Evolutionary conservation across 805 yeast genomes (phyloP), one percentile per base, ranked within the genome.

Genomic region (Hagleromyces aurorensis): DNA sequence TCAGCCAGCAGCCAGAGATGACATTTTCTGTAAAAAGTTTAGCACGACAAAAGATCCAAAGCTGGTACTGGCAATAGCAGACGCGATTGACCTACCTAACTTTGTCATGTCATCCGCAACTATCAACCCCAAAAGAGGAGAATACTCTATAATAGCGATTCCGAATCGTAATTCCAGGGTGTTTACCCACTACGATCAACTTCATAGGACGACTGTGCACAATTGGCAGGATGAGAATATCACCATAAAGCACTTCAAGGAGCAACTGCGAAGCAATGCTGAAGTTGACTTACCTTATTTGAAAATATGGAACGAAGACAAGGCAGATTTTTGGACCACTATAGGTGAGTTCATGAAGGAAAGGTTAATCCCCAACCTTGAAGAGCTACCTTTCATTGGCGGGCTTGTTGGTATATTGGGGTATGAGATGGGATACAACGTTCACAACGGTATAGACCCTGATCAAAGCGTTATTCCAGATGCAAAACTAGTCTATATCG

Each of bases 331-430:
- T 28, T 57, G 59, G 57, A 19, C 23, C 4, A 47, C 46, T 5
- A 21, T 53, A 8, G 53, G 50, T 4, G 27, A 41, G 1, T 51
- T 43, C 23, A 55, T 55, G 57, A 39, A 48, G 17, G 19, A 23
- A 16, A 40, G 40, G 14, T 21, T 46, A 11, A 27, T 34, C 11
- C 18, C 28, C 5, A 33, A 39, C 13, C 23, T 25, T n/a, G 31
- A 61, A 6, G 57, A 60, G 0, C 59, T 84, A 12, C 94, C 95
- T 1, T 91, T 91, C 46, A 61, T 75, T 33, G 97, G 98, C n/a
- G 99, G 99, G 0, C 65, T 83, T 18, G 62, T 87, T 32, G 99
- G 99, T 4, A 64, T 79, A 23, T 55, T 91, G 7, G 79, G 94
- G 0, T 91, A 91, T 50, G 98, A 89, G 52, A 89, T 82, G 58